Conservation (phyloP, 441 rosid species). For the Gossypium gossypioides region DNA sequence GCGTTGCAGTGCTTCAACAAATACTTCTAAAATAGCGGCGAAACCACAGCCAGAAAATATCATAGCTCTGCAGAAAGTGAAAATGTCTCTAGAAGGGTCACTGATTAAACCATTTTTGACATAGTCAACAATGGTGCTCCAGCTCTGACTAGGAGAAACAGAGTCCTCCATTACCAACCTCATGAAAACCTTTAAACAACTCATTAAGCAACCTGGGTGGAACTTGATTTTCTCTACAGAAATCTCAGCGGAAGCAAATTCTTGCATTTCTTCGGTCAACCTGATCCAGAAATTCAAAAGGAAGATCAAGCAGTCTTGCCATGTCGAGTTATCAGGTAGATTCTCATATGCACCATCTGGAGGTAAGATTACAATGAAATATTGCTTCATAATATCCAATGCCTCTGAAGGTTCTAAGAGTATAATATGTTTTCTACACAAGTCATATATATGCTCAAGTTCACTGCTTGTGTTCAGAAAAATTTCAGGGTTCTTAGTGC, state of each 20-base stretch:
- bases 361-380: slow-evolving; percentile 43
- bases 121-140: slow-evolving; percentile 56
- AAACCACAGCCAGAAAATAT: slow-evolving; percentile 80
- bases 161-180: slow-evolving; percentile 79
- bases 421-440: slow-evolving; percentile 47
- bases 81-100: slow-evolving; percentile 39
- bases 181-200: slow-evolving; percentile 58
- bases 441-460: slow-evolving; percentile 64
- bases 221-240: slow-evolving; percentile 31
- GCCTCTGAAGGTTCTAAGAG: slow-evolving; percentile 57
- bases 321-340: slow-evolving; percentile 71
- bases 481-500: slow-evolving; percentile 45
- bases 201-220: slow-evolving; percentile 48
- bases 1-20: slow-evolving; percentile 40
- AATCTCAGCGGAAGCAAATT: slow-evolving; percentile 33
- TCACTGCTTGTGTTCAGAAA: slow-evolving; percentile 54
- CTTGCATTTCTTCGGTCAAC: slow-evolving; percentile 70
- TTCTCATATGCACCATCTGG: slow-evolving; percentile 33
- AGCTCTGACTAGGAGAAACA: slow-evolving; percentile 86
- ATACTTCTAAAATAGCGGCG: slow-evolving; percentile 67
- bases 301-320: slow-evolving; percentile 84
- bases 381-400: slow-evolving; percentile 54
- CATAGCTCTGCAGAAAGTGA: slow-evolving; percentile 69
- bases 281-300: slow-evolving; percentile 76
- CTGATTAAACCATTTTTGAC: slow-evolving; percentile 45